These are phyloP conservation scores for Ammopiptanthus mongolicus DNA, from an alignment of 306 rosid species.

Conservation along the genomic window DNA sequence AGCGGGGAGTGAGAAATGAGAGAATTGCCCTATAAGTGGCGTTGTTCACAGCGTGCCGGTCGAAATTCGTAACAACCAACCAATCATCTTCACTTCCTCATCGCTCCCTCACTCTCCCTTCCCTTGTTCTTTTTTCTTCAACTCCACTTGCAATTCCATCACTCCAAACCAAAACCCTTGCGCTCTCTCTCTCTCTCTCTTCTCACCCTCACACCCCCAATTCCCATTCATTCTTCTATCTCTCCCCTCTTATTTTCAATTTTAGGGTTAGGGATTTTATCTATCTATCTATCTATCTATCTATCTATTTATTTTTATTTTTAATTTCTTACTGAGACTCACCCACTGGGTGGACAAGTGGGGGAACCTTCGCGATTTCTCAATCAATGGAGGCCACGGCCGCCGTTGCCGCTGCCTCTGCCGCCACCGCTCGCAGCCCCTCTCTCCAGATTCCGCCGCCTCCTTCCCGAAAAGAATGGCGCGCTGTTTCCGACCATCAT, in stretches of 20 bases:
- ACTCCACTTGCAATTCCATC: slow-evolving; percentile 17
- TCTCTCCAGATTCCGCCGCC: slow-evolving; percentile 50
- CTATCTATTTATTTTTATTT: background rate
- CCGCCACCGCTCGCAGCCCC: slow-evolving; percentile 45
- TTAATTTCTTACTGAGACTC: background rate
- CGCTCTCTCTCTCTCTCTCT: background rate
- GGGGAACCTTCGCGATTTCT: slow-evolving; percentile 21
- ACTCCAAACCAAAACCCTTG: slow-evolving; percentile 24
- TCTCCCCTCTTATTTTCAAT: background rate
- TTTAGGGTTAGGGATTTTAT: slow-evolving; percentile 69
- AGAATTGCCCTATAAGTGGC: slow-evolving; percentile 56
- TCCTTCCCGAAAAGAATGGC: slow-evolving; percentile 73
- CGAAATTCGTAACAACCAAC: slow-evolving; percentile 27
- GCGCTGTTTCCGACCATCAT: slow-evolving; percentile 76
- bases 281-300: too few relatives aligned
- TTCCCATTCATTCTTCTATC: background rate
- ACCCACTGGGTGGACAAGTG: too few relatives aligned
- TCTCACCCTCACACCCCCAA: background rate
- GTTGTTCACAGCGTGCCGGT: slow-evolving; percentile 39
- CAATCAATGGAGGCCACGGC: slow-evolving; percentile 78
- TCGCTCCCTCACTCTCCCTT: background rate
- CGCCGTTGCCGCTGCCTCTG: slow-evolving; percentile 29
- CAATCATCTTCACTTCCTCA: slow-evolving; percentile 22
- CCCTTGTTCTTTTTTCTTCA: background rate
- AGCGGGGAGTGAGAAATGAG: background rate